These are phyloP conservation scores for Mucor racemosus DNA, from an alignment of 371 early-diverging fungal genomes.

Conservation along the genomic window DNA sequence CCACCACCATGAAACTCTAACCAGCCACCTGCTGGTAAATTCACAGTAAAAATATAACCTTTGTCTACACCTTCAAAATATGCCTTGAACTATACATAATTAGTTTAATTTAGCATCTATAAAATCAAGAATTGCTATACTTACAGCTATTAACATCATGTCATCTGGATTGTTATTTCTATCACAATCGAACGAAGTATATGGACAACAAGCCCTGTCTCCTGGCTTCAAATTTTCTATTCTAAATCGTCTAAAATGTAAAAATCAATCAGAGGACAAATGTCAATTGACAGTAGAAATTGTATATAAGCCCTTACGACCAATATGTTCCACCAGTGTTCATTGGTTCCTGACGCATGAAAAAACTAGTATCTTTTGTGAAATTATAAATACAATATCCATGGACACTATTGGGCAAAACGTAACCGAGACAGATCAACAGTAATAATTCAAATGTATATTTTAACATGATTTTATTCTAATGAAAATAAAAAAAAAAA, in stretches of 20 bases:
- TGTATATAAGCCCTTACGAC: not conserved
- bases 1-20: not conserved
- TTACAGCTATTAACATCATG: not conserved
- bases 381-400: conserved; percentile 23
- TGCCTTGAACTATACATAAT: not conserved
- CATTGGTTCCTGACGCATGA: conserved; percentile 1
- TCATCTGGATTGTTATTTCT: not conserved
- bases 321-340: not conserved
- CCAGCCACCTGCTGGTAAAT: conserved; percentile 17
- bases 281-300: not conserved
- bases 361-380: not conserved
- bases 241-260: conserved; percentile 12
- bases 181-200: conserved; percentile 16
- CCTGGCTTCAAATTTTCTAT: not conserved
- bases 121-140: not conserved
- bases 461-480: not conserved
- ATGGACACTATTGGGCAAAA: not conserved
- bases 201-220: conserved; percentile 25
- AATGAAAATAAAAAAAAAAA: not conserved
- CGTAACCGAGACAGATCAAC: not conserved
- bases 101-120: not conserved
- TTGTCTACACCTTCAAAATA: not conserved
- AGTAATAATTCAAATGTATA: not conserved
- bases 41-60: not conserved
- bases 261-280: not conserved